A percentile compares a stretch with the other conserved stretches of the same genome.
Conservation (phyloP, 2,329 filamentous ascomycete species). For the Fusarium palustre region DNA sequence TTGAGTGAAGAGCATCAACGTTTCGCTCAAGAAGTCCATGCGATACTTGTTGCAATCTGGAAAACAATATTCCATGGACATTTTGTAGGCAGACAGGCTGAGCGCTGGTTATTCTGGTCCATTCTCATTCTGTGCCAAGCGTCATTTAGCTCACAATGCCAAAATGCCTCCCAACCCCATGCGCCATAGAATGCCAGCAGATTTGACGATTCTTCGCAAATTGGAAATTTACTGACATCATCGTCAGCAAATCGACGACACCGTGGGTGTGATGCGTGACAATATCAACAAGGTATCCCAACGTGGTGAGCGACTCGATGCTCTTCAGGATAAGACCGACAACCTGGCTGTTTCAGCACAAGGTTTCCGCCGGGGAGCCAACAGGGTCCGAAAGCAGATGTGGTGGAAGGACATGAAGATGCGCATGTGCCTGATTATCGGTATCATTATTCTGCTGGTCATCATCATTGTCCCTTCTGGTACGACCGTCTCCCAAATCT, state of each 20-base stretch:
- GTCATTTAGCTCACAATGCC: background rate
- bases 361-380: conserved; percentile 95
- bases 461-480: conserved; percentile 95
- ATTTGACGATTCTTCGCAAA: background rate
- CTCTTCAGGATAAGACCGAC: conserved; percentile 93
- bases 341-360: conserved; percentile 93
- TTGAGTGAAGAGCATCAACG: background rate
- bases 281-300: conserved; percentile 98
- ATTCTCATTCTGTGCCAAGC: background rate
- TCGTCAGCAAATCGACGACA: conserved; percentile 93
- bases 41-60: background rate
- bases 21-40: background rate
- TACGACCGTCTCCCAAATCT: conserved; percentile 57
- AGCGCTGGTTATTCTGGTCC: background rate
- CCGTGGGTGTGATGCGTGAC: conserved; percentile 93
- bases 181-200: conserved; percentile 1
- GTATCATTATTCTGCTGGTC: conserved; percentile 89
- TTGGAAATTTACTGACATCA: conserved; percentile 29
- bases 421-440: conserved; percentile 94
- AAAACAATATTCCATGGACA: background rate
- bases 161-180: background rate
- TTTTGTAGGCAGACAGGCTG: background rate
- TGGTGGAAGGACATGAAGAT: conserved; percentile 99
- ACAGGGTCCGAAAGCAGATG: conserved; percentile 97
- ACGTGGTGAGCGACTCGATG: conserved; percentile 89